Evolutionary conservation across 805 yeast species (phyloP), one percentile per base, ranked within the genome.

Genomic region (Ogataea naganishii): DNA sequence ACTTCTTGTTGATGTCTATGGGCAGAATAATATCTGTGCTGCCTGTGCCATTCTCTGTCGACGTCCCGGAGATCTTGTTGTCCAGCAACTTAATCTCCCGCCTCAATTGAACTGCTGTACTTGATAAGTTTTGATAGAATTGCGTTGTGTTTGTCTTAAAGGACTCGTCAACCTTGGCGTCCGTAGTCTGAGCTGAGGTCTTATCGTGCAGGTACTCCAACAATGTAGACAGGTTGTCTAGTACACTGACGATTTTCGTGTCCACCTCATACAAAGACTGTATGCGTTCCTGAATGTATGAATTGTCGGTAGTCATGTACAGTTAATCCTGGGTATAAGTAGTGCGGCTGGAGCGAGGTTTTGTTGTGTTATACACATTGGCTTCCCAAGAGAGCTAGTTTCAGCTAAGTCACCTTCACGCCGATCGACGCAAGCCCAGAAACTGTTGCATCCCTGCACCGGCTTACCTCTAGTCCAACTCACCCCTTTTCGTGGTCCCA

Each of bases 61-160:
- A 56, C 21, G 62, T 62, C 5, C 64, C 66, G 8, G 72, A 75
- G 20, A 64, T 66, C 42, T 68, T 67, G 25, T 69, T 72, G 51
- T 81, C 86, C 52, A 80, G 59, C 10, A 68, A 44, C 45, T 72
- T 72, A 25, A 82, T 72, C 43, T 82, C 94, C 27, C 67, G 64
- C n/a, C 86, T 60, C 20, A 82, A 51, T 26, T 63, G 63, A 11
- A 71, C 65, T 3, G 86, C 74, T 4, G 80, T 65, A 20, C 56
- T 62, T 44, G 80, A 75, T 3, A 82, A 51, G 26, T 69, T 66
- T 7, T 51, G 53, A 46, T 75, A 76, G 33, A 78, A 75, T 12
- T 54, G 42, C 20, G 59, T 52, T 3, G 75, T 60, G 19, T 71
- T 66, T 1, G 39, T 32, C 17, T 62, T 46, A 36, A 79, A 72